phyloP scores from a whole-genome alignment of 257 asterid genomes.

The Solanum virginianum region DNA sequence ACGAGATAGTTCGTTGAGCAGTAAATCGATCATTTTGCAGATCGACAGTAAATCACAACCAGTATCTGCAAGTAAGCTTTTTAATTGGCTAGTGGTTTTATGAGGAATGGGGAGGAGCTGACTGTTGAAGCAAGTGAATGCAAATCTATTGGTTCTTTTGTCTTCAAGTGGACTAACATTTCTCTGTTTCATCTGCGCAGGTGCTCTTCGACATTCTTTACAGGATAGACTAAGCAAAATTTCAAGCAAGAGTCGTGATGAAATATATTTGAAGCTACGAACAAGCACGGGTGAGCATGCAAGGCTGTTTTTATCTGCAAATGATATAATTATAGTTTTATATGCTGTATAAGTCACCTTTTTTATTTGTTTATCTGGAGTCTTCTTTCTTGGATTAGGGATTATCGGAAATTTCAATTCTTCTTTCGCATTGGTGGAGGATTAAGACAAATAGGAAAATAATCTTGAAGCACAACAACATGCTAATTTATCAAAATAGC shows the following conservation, averaged over 20 bases:
- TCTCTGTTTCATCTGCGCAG: conserved; percentile 17
- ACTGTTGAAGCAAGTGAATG: background rate
- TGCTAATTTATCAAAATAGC: background rate
- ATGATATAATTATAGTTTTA: background rate
- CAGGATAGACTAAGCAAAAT: conserved; percentile 85
- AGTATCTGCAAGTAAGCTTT: conserved; percentile 66
- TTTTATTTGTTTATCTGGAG: background rate
- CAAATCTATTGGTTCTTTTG: background rate
- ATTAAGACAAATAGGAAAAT: background rate
- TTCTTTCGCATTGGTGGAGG: background rate
- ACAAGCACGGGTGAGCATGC: conserved; percentile 80
- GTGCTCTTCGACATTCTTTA: conserved; percentile 93
- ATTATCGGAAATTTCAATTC: background rate
- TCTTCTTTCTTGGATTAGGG: background rate
- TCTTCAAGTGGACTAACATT: background rate
- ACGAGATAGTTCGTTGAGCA: conserved; percentile 73
- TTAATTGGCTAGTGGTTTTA: background rate
- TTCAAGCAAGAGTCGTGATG: conserved; percentile 83
- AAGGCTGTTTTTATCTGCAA: background rate
- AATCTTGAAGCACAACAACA: background rate
- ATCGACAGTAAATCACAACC: conserved; percentile 88
- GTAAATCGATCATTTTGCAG: conserved; percentile 77
- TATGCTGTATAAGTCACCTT: background rate
- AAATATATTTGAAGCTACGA: conserved; percentile 80
- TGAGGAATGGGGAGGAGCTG: background rate